A percentile compares a stretch with the other conserved stretches of the same genome.
These are phyloP conservation scores for Rhizophagus sp. DNA, from an alignment of 192 early-diverging fungal species.

Conservation along the genomic window DNA sequence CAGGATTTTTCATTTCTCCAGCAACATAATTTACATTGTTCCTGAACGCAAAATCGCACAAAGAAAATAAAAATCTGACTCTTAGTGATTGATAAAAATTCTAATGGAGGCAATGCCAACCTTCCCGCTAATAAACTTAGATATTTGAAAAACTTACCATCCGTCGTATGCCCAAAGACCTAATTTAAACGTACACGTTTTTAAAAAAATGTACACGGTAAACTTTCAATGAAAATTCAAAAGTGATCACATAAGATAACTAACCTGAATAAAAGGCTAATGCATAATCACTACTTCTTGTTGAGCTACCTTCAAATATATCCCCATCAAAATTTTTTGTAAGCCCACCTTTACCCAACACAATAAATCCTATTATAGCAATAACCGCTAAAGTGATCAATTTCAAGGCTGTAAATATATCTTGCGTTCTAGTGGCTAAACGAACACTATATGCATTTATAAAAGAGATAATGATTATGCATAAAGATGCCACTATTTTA, in stretches of 20 bases:
- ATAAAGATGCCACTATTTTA: slow-evolving; percentile 58
- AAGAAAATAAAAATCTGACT: not conserved
- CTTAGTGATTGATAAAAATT: not conserved
- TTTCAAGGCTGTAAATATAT: slow-evolving; percentile 73
- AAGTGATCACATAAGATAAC: slow-evolving; percentile 5
- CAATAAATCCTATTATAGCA: slow-evolving; percentile 65
- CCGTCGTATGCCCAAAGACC: slow-evolving; percentile 65
- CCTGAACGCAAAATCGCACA: slow-evolving; percentile 59
- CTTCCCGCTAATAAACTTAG: slow-evolving; percentile 36
- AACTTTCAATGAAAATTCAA: not conserved
- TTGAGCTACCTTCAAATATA: slow-evolving; percentile 58
- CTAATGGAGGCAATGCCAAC: not conserved
- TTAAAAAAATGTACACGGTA: not conserved
- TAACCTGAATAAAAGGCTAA: slow-evolving; percentile 70
- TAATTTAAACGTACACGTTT: slow-evolving; percentile 26
- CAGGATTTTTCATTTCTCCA: slow-evolving; percentile 82
- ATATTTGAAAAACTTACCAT: slow-evolving; percentile 50
- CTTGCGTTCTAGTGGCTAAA: slow-evolving; percentile 68
- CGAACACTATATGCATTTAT: slow-evolving; percentile 68
- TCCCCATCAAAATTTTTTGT: slow-evolving; percentile 61
- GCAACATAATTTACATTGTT: slow-evolving; percentile 81
- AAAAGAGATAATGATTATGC: slow-evolving; percentile 59
- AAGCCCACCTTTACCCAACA: slow-evolving; percentile 55
- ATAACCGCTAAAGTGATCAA: slow-evolving; percentile 68
- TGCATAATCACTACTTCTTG: slow-evolving; percentile 66